Base-by-base conservation (phyloP, 164 flowering plant genomes). In the Cinnamomum chago region DNA sequence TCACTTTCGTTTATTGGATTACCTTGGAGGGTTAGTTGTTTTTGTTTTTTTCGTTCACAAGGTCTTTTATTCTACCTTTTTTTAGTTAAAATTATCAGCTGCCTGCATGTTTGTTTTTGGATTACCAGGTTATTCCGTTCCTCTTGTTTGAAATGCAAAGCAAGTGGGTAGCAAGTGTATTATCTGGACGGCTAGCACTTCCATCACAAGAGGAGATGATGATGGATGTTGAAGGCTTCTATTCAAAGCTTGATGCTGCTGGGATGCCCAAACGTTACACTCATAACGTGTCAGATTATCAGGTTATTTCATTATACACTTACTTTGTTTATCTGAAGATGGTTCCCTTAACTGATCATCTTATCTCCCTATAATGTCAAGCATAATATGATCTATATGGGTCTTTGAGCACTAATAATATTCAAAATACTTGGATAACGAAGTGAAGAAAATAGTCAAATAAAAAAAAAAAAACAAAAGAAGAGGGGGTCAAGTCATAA, bases 1-100 rank as follows among this genome's bases (percentile, higher is more conserved):
- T 82, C 84, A 81, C 89, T 95, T 73, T 95, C 98, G 18, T 95
- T 95, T 78, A 83, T 95, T 69, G 98, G 97, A 12, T 50, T 93
- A 76, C 89, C 97, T 58, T 17, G 1, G 14, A 58, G 30, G 50
- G 65, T 71, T 9, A 27, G 65, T 71, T 58, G 17, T 10, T 30
- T 66, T 30, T 3, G 3, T 25, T 24, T 11, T 50, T n/a, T 47
- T 22, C 22, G 2, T n/a, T 20, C 22, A 40, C 6, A 20, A 30
- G 20, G 52, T 14, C 18, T 50, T 50, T 69, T 69, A 69, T 25
- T 35, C 35, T 30, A 22, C 4, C 28, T 15, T 10, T 28, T 27
- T 27, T 1, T 47, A 20, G 10, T 20, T 55, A 40, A 24, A 23
- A 22, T 40, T 14, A n/a, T 30, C 27, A 20, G 9, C 33, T 67